A percentile compares a stretch with the other conserved stretches of the same genome.
phyloP scores from a whole-genome alignment of 2,329 filamentous ascomycete genomes.

The Exophiala calicioides region DNA sequence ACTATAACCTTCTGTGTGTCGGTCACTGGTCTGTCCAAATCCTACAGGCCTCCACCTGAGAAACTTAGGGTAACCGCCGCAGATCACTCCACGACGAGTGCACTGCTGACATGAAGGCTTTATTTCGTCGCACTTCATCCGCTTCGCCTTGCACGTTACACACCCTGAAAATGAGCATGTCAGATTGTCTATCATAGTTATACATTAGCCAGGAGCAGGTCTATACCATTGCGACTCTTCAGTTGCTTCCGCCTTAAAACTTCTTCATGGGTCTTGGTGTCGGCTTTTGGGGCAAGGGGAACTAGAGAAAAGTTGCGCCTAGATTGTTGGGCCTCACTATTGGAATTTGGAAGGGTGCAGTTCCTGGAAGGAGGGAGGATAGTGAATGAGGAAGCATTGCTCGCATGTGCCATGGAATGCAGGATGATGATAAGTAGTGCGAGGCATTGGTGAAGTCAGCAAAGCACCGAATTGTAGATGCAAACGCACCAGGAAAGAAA shows the following conservation, averaged over 20 bases:
- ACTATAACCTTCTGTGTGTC: too few species aligned
- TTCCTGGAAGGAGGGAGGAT: too few species aligned
- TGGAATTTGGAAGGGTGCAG: too few species aligned
- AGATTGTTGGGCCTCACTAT: too few species aligned
- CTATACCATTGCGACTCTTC: slow-evolving; percentile 12
- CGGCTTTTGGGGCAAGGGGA: slow-evolving; percentile 1
- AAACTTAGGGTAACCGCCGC: slow-evolving; percentile 59
- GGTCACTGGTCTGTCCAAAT: too few species aligned
- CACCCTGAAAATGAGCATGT: slow-evolving; percentile 58
- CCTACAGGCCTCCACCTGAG: slow-evolving; percentile 13
- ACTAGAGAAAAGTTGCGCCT: too few species aligned
- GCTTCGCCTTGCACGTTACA: slow-evolving; percentile 70
- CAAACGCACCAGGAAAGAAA: too few species aligned
- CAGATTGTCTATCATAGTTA: not conserved
- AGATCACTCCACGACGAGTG: slow-evolving; percentile 62
- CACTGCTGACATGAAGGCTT: slow-evolving; percentile 70
- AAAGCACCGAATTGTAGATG: too few species aligned
- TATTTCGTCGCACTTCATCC: slow-evolving; percentile 71
- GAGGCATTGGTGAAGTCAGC: too few species aligned
- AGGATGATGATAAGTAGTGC: too few species aligned
- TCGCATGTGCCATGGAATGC: too few species aligned
- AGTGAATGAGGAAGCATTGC: too few species aligned
- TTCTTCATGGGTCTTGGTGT: slow-evolving; percentile 1
- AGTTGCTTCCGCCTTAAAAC: slow-evolving; percentile 11
- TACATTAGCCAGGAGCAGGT: not conserved